These are phyloP conservation scores for Terfezia claveryi DNA, from an alignment of 495 filamentous ascomycete genomes.

Conservation along the genomic window DNA sequence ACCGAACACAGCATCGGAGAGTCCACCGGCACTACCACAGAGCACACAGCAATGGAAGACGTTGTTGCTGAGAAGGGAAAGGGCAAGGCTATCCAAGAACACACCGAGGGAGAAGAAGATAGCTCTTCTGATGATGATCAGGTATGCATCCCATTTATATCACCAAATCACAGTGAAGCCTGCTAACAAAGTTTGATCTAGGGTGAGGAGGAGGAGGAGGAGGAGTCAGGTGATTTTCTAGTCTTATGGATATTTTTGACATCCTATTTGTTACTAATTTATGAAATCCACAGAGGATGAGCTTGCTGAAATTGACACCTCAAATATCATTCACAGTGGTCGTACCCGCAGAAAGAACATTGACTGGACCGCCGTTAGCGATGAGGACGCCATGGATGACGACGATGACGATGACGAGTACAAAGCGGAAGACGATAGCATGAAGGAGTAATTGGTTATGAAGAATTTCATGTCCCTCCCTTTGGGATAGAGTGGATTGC, in stretches of 20 bases:
- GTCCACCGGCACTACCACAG: neutral
- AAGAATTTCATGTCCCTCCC: too few species aligned
- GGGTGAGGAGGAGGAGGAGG: conserved; percentile 8
- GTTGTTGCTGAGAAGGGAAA: conserved; percentile 34
- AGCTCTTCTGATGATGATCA: conserved; percentile 40
- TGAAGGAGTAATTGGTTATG: neutral
- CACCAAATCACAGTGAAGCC: neutral
- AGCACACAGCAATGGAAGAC: neutral
- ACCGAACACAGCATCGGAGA: neutral
- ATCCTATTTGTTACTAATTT: too few species aligned
- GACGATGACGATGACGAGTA: conserved; percentile 56
- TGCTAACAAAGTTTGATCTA: conserved; percentile 1
- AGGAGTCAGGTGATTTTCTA: conserved; percentile 23
- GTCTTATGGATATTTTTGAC: neutral
- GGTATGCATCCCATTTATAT: conserved; percentile 23
- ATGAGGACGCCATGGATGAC: conserved; percentile 27
- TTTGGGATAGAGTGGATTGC: too few species aligned
- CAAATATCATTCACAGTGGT: conserved; percentile 60
- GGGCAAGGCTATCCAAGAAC: conserved; percentile 42
- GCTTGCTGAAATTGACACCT: conserved; percentile 70
- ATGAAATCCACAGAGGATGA: conserved; percentile 32
- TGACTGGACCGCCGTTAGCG: conserved; percentile 54
- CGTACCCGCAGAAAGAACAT: conserved; percentile 72
- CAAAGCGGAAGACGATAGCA: neutral
- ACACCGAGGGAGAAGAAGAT: conserved; percentile 43